Evolutionary conservation across 371 early-diverging fungal genomes (phyloP), one percentile per base, ranked within the genome.

Genomic region (Nematocida sp.): DNA sequence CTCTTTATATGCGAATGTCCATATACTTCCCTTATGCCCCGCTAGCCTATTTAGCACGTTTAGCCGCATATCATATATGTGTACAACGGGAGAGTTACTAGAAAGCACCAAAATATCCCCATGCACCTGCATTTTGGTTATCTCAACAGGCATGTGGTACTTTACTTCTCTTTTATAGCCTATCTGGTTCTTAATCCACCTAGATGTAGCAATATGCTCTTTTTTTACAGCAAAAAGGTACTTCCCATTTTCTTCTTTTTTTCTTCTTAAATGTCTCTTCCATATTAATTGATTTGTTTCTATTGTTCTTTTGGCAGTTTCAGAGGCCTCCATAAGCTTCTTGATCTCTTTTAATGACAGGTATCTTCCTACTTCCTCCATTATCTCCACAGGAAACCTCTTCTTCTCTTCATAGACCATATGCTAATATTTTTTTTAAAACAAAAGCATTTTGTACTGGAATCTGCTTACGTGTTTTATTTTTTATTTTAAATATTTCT

Each of bases 21-120:
- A 97, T 1, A 97, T 94, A 54, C 97, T 96, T 36, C 95, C 95
- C 28, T 90, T 91, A 82, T 97, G 97, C 4, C 95, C 95, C 16
- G 83, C 84, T 23, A 95, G 86, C 38, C 77, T 79, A 49, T 85
- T 85, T 56, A 87, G 84, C 9, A 87, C 80, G 25, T 83, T 80
- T 20, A 94, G 93, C 1, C 50, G 23, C 25, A 45, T 55, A 39
- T 65, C 66, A 57, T 65, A 80, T 26, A 78, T 64, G 40, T 80
- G 76, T n/a, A 84, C 55, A n/a, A 66, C 56, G 26, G 65, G 20
- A 54, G 81, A 80, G 57, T 82, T 81, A 33, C 82, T 81, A 20
- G 82, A 81, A 23, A 54, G 38, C 30, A 79, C 38, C 13, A 82
- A 11, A 23, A 71, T 71, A 36, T 71, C 63, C 23, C 63, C 61